These are phyloP conservation scores for Fusarium stilboides DNA, from an alignment of 2,329 filamentous ascomycete species.

Conservation along the genomic window DNA sequence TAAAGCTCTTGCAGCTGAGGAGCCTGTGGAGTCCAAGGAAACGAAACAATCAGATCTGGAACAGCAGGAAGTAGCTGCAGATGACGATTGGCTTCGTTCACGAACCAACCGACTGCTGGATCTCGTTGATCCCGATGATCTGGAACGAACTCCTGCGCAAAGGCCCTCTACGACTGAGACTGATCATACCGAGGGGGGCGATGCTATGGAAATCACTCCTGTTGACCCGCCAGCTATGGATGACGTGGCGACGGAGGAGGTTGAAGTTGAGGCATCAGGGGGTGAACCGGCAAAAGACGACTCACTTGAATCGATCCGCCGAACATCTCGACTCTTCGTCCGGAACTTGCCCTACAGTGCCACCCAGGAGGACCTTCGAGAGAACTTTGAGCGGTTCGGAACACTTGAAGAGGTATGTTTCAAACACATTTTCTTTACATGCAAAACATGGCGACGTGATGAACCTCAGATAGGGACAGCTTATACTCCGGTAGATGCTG, in stretches of 20 bases:
- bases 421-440: slow-evolving; percentile 25
- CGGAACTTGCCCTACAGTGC: slow-evolving; percentile 89
- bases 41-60: slow-evolving; percentile 42
- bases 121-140: slow-evolving; percentile 81
- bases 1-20: slow-evolving; percentile 33
- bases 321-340: slow-evolving; percentile 86
- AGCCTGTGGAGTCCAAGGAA: slow-evolving; percentile 44
- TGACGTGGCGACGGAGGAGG: slow-evolving; percentile 44
- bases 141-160: slow-evolving; percentile 47
- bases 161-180: slow-evolving; percentile 31
- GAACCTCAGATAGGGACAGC: slow-evolving; percentile 99
- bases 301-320: slow-evolving; percentile 66
- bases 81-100: slow-evolving; percentile 93
- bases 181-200: slow-evolving; percentile 36
- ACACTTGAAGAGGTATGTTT: slow-evolving; percentile 87
- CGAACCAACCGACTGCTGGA: slow-evolving; percentile 90
- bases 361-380: slow-evolving; percentile 81
- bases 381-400: slow-evolving; percentile 81
- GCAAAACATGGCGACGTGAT: slow-evolving; percentile 75
- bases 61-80: slow-evolving; percentile 63
- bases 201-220: slow-evolving; percentile 33
- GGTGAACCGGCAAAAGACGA: slow-evolving; percentile 50
- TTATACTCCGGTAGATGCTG: slow-evolving; percentile 95
- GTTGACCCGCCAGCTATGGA: slow-evolving; percentile 31
- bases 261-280: slow-evolving; percentile 47